phyloP scores from a whole-genome alignment of 805 yeast genomes.

The Metschnikowia proteae region DNA sequence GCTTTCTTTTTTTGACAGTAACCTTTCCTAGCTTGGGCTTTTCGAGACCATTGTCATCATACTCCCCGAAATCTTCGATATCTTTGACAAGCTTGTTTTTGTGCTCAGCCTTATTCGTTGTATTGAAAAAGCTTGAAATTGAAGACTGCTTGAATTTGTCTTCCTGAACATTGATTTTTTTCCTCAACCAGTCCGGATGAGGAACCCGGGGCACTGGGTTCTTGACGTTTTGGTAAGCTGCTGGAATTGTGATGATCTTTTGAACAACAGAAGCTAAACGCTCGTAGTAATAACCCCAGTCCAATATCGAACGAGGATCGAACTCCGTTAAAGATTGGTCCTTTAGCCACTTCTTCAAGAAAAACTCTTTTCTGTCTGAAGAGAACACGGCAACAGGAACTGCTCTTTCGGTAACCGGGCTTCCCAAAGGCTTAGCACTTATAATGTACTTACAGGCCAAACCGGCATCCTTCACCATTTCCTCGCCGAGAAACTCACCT shows the following conservation, averaged over 20 bases:
- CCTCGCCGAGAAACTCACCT: conserved; percentile 93
- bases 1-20: conserved; percentile 44
- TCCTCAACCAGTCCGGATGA: conserved; percentile 91
- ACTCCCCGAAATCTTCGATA: conserved; percentile 67
- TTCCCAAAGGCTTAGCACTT: conserved; percentile 72
- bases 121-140: conserved; percentile 53
- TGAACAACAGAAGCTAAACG: conserved; percentile 90
- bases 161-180: conserved; percentile 53
- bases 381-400: conserved; percentile 94
- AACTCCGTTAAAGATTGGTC: conserved; percentile 73
- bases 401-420: conserved; percentile 95
- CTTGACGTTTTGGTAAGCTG: conserved; percentile 80
- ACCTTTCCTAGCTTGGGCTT: conserved; percentile 44
- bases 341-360: conserved; percentile 79
- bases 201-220: conserved; percentile 94
- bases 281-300: conserved; percentile 90
- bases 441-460: conserved; percentile 92
- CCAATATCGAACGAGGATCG: conserved; percentile 85
- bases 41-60: conserved; percentile 19
- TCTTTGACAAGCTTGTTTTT: conserved; percentile 44
- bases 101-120: conserved; percentile 40
- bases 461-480: conserved; percentile 95
- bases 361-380: conserved; percentile 76
- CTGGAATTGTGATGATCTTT: conserved; percentile 94
- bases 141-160: conserved; percentile 73